Base-by-base conservation (phyloP, 495 filamentous ascomycete species). In the Chaetomium cochliodes region DNA sequence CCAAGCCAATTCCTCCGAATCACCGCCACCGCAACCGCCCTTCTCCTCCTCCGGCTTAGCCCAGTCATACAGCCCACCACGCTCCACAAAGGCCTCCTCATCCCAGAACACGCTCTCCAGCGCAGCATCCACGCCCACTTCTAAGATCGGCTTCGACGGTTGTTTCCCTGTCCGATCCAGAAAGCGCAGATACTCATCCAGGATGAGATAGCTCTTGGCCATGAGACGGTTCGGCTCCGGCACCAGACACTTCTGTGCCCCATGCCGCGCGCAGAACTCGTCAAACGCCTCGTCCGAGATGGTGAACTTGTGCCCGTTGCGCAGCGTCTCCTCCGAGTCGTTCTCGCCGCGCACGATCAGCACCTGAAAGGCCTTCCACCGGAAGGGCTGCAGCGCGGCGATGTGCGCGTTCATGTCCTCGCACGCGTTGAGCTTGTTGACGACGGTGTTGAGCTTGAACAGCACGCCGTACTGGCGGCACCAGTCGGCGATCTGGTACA, bases 401-500 rank as follows among this genome's bases (percentile, higher is more conserved):
- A 86, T 73, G 5, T 55, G 68, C n/a, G 64, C 69, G 18, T 76
- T 80, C 84, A 87, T 87, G 58, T 86, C 82, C 60, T 87, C 84
- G 1, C 78, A 22, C 67, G 73, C 79, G 55, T 87, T 87, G 58
- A 78, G 72, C 13, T 60, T 72, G 62, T 78, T 79, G 20, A 87
- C 77, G 1, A 86, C 84, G 6, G 85, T 87, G 68, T 86, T 87
- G 61, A 87, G 66, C 74, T 87, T 86, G 73, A 87, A 85, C 70
- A 79, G 81, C 69, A 86, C 77, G 1, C 77, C 76, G 16, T 77
- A 75, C 61, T 80, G 56, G 4, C 67, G 67, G 66, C 85, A 87
- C 72, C 79, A 79, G 12, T 67, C 68, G 5, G 76, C 69, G 54
- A 86, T 77, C 11, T 69, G 42, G 46, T 72, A 76, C 20, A 87